Conservation (phyloP, 2,329 filamentous ascomycete genomes). For the Uncinocarpus reesii region DNA sequence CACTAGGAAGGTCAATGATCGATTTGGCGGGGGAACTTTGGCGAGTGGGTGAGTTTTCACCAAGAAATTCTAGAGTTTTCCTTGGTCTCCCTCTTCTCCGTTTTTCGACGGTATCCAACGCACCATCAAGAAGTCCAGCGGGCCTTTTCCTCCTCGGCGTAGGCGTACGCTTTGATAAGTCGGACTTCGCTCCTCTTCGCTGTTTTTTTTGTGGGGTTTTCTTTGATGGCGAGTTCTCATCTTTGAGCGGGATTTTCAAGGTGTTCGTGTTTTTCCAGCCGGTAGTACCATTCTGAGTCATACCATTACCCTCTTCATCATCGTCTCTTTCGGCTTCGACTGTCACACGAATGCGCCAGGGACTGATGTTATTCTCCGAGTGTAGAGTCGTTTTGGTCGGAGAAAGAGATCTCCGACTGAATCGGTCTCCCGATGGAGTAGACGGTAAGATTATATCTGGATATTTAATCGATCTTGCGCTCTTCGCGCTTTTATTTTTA, state of each 20-base stretch:
- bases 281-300: constrained; percentile 23
- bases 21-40: constrained; percentile 5
- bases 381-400: constrained; percentile 28
- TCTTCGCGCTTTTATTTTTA: constrained; percentile 25
- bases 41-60: constrained; percentile 4
- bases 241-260: constrained; percentile 36
- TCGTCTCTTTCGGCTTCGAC: constrained; percentile 39
- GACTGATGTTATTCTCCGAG: constrained; percentile 35
- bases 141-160: constrained; percentile 26
- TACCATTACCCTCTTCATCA: constrained; percentile 30
- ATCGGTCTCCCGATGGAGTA: constrained; percentile 25
- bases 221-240: constrained; percentile 24
- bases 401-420: constrained; percentile 21
- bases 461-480: constrained; percentile 33
- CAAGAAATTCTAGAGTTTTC: constrained; percentile 25
- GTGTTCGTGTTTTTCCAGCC: constrained; percentile 24
- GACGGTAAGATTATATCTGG: constrained; percentile 35
- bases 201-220: constrained; percentile 34
- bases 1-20: constrained; percentile 5
- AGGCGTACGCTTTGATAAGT: constrained; percentile 24
- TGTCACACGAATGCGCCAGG: constrained; percentile 41
- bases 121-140: constrained; percentile 20
- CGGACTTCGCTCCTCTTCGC: constrained; percentile 37
- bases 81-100: constrained; percentile 31
- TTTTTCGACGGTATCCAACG: constrained; percentile 25